These are phyloP conservation scores for Alloteropsis angusta DNA, from an alignment of 202 grass and related monocot genomes.

Conservation along the genomic window DNA sequence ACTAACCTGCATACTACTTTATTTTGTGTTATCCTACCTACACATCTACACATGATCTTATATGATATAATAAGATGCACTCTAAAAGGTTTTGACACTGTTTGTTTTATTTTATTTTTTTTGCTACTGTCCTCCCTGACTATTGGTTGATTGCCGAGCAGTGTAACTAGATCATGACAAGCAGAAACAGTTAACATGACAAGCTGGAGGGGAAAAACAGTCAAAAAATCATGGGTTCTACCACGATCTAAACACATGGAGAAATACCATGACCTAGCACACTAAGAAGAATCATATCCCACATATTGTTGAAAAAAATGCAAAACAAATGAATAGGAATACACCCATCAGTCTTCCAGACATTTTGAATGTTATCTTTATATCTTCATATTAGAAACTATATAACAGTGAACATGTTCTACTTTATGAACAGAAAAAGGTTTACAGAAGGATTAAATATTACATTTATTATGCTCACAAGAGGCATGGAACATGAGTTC, in stretches of 20 bases:
- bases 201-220: not conserved
- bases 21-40: not conserved
- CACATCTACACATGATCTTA: not conserved
- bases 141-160: not conserved
- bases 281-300: not conserved
- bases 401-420: not conserved
- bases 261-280: not conserved
- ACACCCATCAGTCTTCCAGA: not conserved
- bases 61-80: not conserved
- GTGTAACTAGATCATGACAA: not conserved
- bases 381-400: not conserved
- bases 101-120: not conserved
- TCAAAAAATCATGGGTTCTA: not conserved
- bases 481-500: not conserved
- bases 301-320: not conserved
- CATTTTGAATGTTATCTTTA: not conserved
- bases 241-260: not conserved
- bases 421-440: not conserved
- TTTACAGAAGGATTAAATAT: not conserved
- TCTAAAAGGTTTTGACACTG: not conserved
- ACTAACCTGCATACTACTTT: not conserved
- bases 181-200: not conserved
- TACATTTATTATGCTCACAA: not conserved
- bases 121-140: not conserved
- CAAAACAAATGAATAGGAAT: not conserved